Base-by-base conservation (phyloP, 2,329 filamentous ascomycete genomes). In the Gremmenia infestans region DNA sequence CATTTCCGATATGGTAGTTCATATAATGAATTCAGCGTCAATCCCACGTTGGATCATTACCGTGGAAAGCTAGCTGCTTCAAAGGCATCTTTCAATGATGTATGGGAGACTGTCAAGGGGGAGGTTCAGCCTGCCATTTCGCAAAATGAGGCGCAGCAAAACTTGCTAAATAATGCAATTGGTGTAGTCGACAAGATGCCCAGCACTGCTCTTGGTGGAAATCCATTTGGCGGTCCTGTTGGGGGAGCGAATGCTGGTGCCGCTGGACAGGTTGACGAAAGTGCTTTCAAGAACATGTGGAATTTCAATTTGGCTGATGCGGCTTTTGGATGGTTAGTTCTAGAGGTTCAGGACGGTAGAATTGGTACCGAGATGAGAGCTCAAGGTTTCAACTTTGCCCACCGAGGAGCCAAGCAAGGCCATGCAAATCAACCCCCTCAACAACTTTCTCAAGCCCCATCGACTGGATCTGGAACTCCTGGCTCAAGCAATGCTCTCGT, bases 231-330 rank as follows among this genome's bases (percentile, higher is more conserved):
- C 46, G 93, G 93, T 14, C 89, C 90, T 32, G 83, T 86, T 52
- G 83, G 85, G 50, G 88, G 87, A 40, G 85, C 80, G 42, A 77
- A 76, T 64, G 77, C 85, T 50, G 76, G 81, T 52, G 81, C 83
- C 56, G 86, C 90, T 50, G 94, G 94, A 35, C 89, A 96, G 68
- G 91, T 99, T 17, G 94, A 99, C 61, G 94, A 99, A 78, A 97
- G 92, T 67, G 94, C 94, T 1, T 99, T 99, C 82, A 99, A 99
- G 79, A 99, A 99, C 72, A 97, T 97, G 94, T 99, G 94, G 94
- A 99, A 99, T 74, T 99, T 99, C 76, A 97, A 97, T 73, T 75
- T 99, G 63, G 94, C 94, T 32, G 94, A 99, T 76, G 94, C 94
- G 54, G 93, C 94, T 19, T 99, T 97, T 71, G 94, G 94, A 59